Evolutionary conservation across 768 basidiomycete species (phyloP).

Genomic region (Lactarius sanguifluus): DNA sequence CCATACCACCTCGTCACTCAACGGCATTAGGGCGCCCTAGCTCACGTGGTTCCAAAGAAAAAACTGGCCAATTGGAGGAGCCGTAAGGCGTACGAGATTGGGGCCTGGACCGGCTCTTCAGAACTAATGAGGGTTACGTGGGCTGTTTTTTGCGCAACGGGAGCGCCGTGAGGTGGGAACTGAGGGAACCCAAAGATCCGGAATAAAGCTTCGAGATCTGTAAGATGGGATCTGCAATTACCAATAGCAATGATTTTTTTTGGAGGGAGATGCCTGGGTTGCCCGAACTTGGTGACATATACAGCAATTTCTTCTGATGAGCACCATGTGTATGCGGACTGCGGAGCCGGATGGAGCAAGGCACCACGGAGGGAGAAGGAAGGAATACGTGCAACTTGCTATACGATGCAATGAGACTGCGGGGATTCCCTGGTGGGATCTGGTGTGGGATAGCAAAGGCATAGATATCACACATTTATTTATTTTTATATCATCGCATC

Average conservation of each 20-base stretch:
- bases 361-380: constrained; percentile 1
- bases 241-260: not conserved
- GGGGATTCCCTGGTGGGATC: not conserved
- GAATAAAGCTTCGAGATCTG: constrained; percentile 4
- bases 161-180: constrained; percentile 1
- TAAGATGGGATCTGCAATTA: constrained; percentile 8
- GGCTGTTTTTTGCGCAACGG: not conserved
- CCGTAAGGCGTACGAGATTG: not conserved
- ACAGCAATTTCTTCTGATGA: not conserved
- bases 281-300: not conserved
- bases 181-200: constrained; percentile 16
- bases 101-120: not conserved
- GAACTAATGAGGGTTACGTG: not conserved
- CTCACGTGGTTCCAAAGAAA: not conserved
- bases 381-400: not conserved
- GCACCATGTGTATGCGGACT: constrained; percentile 7
- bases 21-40: not conserved
- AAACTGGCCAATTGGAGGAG: not conserved
- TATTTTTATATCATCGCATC: not conserved
- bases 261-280: not conserved
- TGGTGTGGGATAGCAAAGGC: no score
- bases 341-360: constrained; percentile 9
- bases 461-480: not conserved
- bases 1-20: not conserved
- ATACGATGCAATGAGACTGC: not conserved